Evolutionary conservation across 441 rosid genomes (phyloP).

Genomic region (Bruguiera hainesii): DNA sequence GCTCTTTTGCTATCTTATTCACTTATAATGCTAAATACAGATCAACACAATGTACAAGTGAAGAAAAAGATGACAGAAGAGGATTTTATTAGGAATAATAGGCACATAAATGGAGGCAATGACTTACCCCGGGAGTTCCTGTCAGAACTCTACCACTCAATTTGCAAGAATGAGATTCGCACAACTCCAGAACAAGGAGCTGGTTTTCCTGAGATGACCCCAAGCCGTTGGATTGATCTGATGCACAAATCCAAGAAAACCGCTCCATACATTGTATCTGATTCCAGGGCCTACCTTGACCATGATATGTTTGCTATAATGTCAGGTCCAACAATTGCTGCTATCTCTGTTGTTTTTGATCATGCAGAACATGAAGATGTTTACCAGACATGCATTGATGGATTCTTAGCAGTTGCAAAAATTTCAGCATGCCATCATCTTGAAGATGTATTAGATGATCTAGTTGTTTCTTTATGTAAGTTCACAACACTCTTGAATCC

Average conservation of each 20-base stretch:
- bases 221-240: slow-evolving; percentile 91
- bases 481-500: slow-evolving; percentile 90
- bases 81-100: slow-evolving; percentile 87
- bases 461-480: slow-evolving; percentile 92
- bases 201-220: slow-evolving; percentile 85
- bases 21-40: slow-evolving; percentile 87
- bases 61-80: slow-evolving; percentile 98
- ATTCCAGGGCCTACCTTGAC: slow-evolving; percentile 77
- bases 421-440: slow-evolving; percentile 97
- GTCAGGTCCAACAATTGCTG: slow-evolving; percentile 96
- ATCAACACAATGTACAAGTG: slow-evolving; percentile 90
- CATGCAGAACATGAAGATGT: slow-evolving; percentile 94
- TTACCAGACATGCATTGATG: slow-evolving; percentile 89
- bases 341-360: slow-evolving; percentile 96
- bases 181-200: slow-evolving; percentile 90
- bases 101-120: slow-evolving; percentile 82
- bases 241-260: slow-evolving; percentile 88
- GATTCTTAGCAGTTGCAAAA: slow-evolving; percentile 93
- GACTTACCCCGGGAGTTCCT: slow-evolving; percentile 89
- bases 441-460: slow-evolving; percentile 94
- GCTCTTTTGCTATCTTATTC: slow-evolving; percentile 91
- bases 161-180: slow-evolving; percentile 87
- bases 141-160: slow-evolving; percentile 79
- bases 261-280: slow-evolving; percentile 62
- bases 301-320: slow-evolving; percentile 89